phyloP scores from a whole-genome alignment of 1,284 basidiomycete genomes.

The Trametes hirsuta region DNA sequence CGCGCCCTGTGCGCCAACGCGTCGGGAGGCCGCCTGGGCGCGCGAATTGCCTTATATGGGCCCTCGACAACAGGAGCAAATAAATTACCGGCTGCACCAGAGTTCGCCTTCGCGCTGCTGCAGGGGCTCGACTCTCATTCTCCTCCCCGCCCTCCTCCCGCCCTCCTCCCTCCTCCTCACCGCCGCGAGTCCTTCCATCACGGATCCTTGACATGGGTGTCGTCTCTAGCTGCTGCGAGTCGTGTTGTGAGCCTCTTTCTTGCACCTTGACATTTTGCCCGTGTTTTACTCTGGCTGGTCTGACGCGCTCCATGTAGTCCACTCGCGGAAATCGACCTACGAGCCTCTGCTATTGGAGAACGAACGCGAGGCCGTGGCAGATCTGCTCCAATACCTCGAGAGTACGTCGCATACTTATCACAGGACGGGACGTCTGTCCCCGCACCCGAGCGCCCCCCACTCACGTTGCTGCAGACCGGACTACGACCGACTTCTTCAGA shows the following conservation, averaged over 20 bases:
- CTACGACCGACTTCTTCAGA: conserved; percentile 94
- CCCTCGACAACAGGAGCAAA: conserved; percentile 22
- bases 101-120: conserved; percentile 13
- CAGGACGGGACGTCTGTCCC: background rate
- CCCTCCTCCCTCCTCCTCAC: conserved; percentile 21
- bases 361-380: conserved; percentile 98
- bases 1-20: background rate
- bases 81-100: conserved; percentile 15
- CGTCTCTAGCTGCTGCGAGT: conserved; percentile 76
- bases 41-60: conserved; percentile 14
- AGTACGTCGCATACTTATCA: conserved; percentile 58
- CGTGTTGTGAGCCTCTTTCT: conserved; percentile 60
- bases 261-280: conserved; percentile 5
- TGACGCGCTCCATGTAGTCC: conserved; percentile 48
- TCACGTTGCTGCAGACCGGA: conserved; percentile 68
- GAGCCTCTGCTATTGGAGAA: conserved; percentile 97
- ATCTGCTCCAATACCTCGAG: conserved; percentile 96
- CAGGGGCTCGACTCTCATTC: conserved; percentile 15
- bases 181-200: conserved; percentile 28
- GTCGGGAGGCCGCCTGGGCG: background rate
- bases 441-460: conserved; percentile 2
- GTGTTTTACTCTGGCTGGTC: conserved; percentile 18
- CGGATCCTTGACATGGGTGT: conserved; percentile 46
- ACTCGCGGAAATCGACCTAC: conserved; percentile 79
- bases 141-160: conserved; percentile 15